phyloP scores from a whole-genome alignment of 2,329 filamentous ascomycete species.

The Colletotrichum camelliae region DNA sequence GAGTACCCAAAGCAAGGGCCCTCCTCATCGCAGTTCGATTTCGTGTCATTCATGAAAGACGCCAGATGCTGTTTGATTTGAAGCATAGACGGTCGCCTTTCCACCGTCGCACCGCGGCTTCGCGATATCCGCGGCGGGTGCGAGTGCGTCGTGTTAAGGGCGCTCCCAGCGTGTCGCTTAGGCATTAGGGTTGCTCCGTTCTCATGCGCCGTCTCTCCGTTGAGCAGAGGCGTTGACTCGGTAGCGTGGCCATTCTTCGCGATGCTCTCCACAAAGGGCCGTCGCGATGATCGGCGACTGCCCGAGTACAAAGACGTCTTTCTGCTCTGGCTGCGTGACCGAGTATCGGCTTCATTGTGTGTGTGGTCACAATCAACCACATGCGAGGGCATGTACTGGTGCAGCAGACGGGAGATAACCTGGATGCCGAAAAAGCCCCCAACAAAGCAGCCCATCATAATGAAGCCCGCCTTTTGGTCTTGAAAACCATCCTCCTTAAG shows the following conservation, averaged over 20 bases:
- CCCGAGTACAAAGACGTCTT: slow-evolving; percentile 19
- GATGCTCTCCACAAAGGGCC: slow-evolving; percentile 23
- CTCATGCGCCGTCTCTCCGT: slow-evolving; percentile 27
- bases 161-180: slow-evolving; percentile 33
- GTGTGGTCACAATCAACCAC: slow-evolving; percentile 82
- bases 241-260: slow-evolving; percentile 26
- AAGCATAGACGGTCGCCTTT: slow-evolving; percentile 58
- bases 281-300: slow-evolving; percentile 32
- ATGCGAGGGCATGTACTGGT: slow-evolving; percentile 77
- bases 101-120: slow-evolving; percentile 33
- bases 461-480: slow-evolving; percentile 69
- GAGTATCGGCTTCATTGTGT: slow-evolving; percentile 51
- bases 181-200: slow-evolving; percentile 29
- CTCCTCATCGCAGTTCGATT: slow-evolving; percentile 64
- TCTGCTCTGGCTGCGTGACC: slow-evolving; percentile 21
- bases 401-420: slow-evolving; percentile 72
- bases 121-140: slow-evolving; percentile 15
- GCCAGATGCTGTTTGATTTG: slow-evolving; percentile 62
- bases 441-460: slow-evolving; percentile 73
- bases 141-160: slow-evolving; percentile 21
- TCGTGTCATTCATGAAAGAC: slow-evolving; percentile 71
- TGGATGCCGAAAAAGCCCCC: slow-evolving; percentile 79
- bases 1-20: slow-evolving; percentile 69
- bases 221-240: slow-evolving; percentile 58
- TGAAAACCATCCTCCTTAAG: slow-evolving; percentile 72